Percentiles rank a stretch among this genome's conserved stretches.
These are phyloP conservation scores for Darksidea phi DNA, from an alignment of 495 filamentous ascomycete genomes.

Conservation along the genomic window DNA sequence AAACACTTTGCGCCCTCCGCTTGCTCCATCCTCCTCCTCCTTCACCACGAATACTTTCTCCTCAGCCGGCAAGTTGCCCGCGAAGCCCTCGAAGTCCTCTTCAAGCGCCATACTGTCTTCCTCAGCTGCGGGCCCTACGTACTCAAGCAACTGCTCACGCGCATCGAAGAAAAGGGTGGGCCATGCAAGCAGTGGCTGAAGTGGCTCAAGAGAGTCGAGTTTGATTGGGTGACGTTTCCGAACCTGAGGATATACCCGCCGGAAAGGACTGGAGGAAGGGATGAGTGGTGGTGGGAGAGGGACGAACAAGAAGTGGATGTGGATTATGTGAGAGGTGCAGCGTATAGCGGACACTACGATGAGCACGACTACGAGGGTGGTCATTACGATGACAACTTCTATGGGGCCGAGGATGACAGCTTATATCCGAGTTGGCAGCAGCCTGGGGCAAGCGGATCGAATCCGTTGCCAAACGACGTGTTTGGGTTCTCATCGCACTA, in stretches of 20 bases:
- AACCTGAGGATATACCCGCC: conserved; percentile 25
- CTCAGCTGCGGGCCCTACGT: conserved; percentile 32
- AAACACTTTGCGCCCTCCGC: conserved; percentile 23
- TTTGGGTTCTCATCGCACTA: conserved; percentile 24
- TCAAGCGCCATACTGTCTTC: conserved; percentile 30
- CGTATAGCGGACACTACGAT: conserved; percentile 1
- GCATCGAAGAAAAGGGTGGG: conserved; percentile 10
- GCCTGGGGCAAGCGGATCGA: not conserved
- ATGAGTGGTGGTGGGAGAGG: conserved; percentile 11
- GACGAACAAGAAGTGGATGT: conserved; percentile 6
- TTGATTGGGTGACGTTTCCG: conserved; percentile 33
- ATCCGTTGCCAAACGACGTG: conserved; percentile 2
- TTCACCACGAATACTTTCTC: conserved; percentile 28
- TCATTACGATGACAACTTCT: conserved; percentile 31
- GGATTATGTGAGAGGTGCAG: conserved; percentile 4
- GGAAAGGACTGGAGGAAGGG: not conserved
- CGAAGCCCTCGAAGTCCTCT: conserved; percentile 30
- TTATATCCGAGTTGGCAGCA: conserved; percentile 14
- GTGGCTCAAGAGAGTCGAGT: conserved; percentile 17
- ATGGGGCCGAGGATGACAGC: not conserved
- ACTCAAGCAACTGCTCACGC: conserved; percentile 11
- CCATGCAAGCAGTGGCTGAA: conserved; percentile 20
- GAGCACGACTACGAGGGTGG: conserved; percentile 26
- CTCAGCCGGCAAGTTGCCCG: conserved; percentile 23
- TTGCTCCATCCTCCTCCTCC: conserved; percentile 21